A percentile compares a stretch with the other conserved stretches of the same genome.
These are phyloP conservation scores for Pseudoperonospora humuli DNA, from an alignment of 352 stramenopile species.

Conservation along the genomic window DNA sequence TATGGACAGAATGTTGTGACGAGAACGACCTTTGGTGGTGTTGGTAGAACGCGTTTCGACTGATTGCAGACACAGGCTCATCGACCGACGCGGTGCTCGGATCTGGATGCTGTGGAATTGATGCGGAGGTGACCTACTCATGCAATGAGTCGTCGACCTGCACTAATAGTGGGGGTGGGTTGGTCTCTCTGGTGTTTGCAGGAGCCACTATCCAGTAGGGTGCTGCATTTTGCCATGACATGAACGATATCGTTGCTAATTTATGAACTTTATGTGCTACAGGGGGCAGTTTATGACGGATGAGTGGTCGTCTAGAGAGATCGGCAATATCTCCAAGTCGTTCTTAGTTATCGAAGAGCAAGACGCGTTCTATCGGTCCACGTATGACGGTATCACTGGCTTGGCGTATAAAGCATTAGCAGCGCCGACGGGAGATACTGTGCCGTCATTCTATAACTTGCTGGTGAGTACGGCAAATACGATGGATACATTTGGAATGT, in stretches of 20 bases:
- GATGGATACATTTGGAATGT: slow-evolving; percentile 60
- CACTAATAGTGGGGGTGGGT: slow-evolving; percentile 11
- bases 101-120: slow-evolving; percentile 41
- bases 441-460: slow-evolving; percentile 50
- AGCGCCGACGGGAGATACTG: slow-evolving; percentile 29
- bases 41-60: slow-evolving; percentile 54
- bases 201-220: slow-evolving; percentile 60
- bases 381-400: slow-evolving; percentile 75
- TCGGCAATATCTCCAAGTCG: slow-evolving; percentile 46
- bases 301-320: slow-evolving; percentile 47
- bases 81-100: slow-evolving; percentile 72
- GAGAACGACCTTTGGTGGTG: not conserved
- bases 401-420: slow-evolving; percentile 55
- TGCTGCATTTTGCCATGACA: not conserved
- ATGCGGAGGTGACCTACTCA: slow-evolving; percentile 45
- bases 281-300: slow-evolving; percentile 70
- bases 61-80: slow-evolving; percentile 81
- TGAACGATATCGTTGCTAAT: slow-evolving; percentile 4
- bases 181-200: slow-evolving; percentile 42
- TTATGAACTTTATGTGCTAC: not conserved
- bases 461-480: slow-evolving; percentile 35
- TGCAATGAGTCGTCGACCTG: slow-evolving; percentile 66
- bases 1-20: not conserved
- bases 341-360: slow-evolving; percentile 75
- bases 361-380: slow-evolving; percentile 61